Percentiles rank a stretch among this genome's conserved stretches.
phyloP scores from a whole-genome alignment of 768 basidiomycete genomes.

The Amanita brunnescens region DNA sequence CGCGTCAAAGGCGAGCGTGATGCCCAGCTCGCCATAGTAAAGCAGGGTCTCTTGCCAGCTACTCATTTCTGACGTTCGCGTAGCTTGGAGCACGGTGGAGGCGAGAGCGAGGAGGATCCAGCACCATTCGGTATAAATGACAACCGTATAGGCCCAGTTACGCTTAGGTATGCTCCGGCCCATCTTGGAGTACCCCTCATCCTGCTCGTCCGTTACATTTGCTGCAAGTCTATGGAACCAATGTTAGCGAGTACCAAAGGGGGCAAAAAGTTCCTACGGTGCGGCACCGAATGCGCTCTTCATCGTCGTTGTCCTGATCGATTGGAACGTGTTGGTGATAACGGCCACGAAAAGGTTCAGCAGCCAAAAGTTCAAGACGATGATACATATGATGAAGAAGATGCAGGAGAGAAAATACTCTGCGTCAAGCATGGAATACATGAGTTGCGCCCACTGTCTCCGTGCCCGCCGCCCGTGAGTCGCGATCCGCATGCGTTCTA shows the following conservation, averaged over 20 bases:
- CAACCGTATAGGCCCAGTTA: slow-evolving; percentile 46
- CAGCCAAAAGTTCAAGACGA: slow-evolving; percentile 91
- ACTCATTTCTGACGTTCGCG: slow-evolving; percentile 44
- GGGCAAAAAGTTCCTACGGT: slow-evolving; percentile 35
- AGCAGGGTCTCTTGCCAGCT: slow-evolving; percentile 37
- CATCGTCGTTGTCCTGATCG: slow-evolving; percentile 77
- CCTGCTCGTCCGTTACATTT: slow-evolving; percentile 41
- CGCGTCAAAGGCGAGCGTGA: slow-evolving; percentile 80
- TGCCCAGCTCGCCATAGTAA: slow-evolving; percentile 60
- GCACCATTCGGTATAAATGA: slow-evolving; percentile 52
- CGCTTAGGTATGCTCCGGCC: slow-evolving; percentile 27
- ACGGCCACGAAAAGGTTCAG: slow-evolving; percentile 92
- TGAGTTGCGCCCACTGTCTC: slow-evolving; percentile 62
- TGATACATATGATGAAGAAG: slow-evolving; percentile 77
- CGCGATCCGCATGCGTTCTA: neutral
- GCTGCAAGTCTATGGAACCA: slow-evolving; percentile 20
- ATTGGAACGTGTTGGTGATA: slow-evolving; percentile 89
- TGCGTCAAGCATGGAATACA: slow-evolving; percentile 85
- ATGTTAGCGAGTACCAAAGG: neutral
- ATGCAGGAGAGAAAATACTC: slow-evolving; percentile 85
- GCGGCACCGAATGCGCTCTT: slow-evolving; percentile 90
- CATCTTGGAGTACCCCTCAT: slow-evolving; percentile 48
- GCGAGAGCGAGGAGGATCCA: slow-evolving; percentile 73
- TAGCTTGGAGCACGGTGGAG: slow-evolving; percentile 67
- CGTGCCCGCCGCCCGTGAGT: slow-evolving; percentile 1